Evolutionary conservation across 441 rosid genomes (phyloP).

Genomic region (Pelargonium myrrhifolium): DNA sequence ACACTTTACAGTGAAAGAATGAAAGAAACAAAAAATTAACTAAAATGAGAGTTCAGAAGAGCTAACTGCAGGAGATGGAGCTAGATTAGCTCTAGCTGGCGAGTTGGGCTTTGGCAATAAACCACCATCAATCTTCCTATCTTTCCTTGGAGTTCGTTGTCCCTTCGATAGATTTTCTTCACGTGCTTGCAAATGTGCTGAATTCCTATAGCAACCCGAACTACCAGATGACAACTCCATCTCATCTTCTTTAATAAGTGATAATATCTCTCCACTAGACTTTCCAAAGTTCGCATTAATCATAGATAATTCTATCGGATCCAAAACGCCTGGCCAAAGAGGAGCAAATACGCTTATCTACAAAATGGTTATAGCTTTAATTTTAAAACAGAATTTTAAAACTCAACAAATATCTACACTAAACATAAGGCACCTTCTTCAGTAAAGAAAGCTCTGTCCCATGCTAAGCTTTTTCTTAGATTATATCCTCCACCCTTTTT

Average conservation of each 20-base stretch:
- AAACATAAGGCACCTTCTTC: conserved; percentile 56
- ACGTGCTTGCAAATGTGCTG: conserved; percentile 33
- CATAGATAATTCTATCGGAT: conserved; percentile 68
- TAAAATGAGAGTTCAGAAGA: conserved; percentile 8
- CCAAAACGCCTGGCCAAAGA: conserved; percentile 56
- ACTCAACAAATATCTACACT: background rate
- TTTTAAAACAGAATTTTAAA: background rate
- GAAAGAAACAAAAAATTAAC: background rate
- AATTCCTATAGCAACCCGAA: conserved; percentile 25
- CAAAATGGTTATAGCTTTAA: background rate
- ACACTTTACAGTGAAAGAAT: background rate
- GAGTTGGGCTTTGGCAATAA: conserved; percentile 29
- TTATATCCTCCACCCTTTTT: conserved; percentile 69
- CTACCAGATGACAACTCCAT: conserved; percentile 33
- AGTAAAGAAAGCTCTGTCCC: conserved; percentile 81
- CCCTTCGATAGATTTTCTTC: conserved; percentile 45
- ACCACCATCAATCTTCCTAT: conserved; percentile 26
- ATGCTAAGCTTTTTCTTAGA: conserved; percentile 85
- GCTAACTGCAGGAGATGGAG: conserved; percentile 47
- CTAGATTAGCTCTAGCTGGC: conserved; percentile 25
- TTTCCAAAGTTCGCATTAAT: conserved; percentile 42
- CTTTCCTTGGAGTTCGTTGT: conserved; percentile 25
- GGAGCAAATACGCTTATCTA: background rate
- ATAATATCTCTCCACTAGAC: conserved; percentile 35
- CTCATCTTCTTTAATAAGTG: conserved; percentile 52